These are phyloP conservation scores for Plenodomus lindquistii DNA, from an alignment of 2,329 filamentous ascomycete genomes.

Conservation along the genomic window DNA sequence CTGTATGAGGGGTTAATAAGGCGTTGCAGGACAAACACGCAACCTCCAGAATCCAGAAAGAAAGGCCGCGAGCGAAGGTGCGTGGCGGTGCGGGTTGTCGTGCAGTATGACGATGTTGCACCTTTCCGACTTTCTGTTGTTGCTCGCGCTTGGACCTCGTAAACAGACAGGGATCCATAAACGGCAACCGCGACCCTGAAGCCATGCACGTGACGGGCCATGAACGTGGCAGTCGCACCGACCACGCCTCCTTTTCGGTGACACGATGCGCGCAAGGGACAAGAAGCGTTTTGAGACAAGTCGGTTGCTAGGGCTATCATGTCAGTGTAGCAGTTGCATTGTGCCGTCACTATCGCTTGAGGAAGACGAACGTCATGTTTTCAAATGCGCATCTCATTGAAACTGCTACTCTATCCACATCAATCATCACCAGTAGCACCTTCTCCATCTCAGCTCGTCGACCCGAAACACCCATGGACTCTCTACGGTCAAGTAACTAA, in stretches of 20 bases:
- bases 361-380: neutral
- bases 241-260: neutral
- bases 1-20: constrained; percentile 11
- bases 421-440: constrained; percentile 2
- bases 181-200: constrained; percentile 25
- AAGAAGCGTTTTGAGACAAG: neutral
- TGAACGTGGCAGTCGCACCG: constrained; percentile 6
- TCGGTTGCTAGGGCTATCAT: neutral
- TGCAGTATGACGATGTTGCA: constrained; percentile 30
- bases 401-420: constrained; percentile 4
- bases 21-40: constrained; percentile 14
- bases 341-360: constrained; percentile 1
- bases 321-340: neutral
- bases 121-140: constrained; percentile 17
- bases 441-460: constrained; percentile 9
- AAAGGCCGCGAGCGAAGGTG: constrained; percentile 19
- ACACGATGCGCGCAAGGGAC: neutral
- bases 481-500: constrained; percentile 10
- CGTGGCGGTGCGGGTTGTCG: constrained; percentile 16
- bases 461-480: constrained; percentile 7
- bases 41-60: constrained; percentile 12
- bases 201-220: constrained; percentile 16
- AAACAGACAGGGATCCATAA: constrained; percentile 35
- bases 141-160: constrained; percentile 23
- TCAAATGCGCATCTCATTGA: constrained; percentile 15